Evolutionary conservation across 1,139 yeast genomes (phyloP), one percentile per base, ranked within the genome.

Genomic region (Lodderomyces oxycetoniae): DNA sequence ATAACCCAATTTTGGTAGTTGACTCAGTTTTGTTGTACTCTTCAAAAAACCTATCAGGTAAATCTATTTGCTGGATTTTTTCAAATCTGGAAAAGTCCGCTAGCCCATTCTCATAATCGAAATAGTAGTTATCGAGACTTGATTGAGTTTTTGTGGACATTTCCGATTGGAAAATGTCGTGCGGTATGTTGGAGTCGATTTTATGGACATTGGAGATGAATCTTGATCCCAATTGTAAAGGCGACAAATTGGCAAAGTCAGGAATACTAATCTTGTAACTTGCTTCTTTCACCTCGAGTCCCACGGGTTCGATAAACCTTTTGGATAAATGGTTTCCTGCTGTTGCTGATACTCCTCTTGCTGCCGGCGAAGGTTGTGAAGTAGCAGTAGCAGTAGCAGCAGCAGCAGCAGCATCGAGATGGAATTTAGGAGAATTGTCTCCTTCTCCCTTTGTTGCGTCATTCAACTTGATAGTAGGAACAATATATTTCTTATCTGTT

Each of bases 11-110:
- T 42, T 80, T 80, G 21, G 89, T 77, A 31, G 67, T 71, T 38
- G 78, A 72, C 49, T 81, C 80, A 10, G 88, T 74, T 14, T 22
- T 20, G 47, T 76, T 79, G 52, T 82, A 77, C 47, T 85, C 89
- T 42, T 81, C 86, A 46, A 85, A 76, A 44, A 88, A 79, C 42
- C 75, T 78, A 53, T 88, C 96, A 1, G 97, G 97, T 35, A 89
- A 76, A 49, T 75, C 77, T 40, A 79, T 68, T 38, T 80, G 79
- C 30, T 74, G 73, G 4, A 79, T 67, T 47, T 82, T 79, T 47
- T 79, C 89, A 54, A 87, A 88, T 7, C 95, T 82, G n/a, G 84
- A 74, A 50, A 84, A 80, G 22, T 63, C 69, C 8, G 71, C 71
- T 43, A 67, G 53, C 2, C 72, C 73, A 30, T 57, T 53, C 23